Base-by-base conservation (phyloP, 2,329 filamentous ascomycete species). In the Penicillium sp. region DNA sequence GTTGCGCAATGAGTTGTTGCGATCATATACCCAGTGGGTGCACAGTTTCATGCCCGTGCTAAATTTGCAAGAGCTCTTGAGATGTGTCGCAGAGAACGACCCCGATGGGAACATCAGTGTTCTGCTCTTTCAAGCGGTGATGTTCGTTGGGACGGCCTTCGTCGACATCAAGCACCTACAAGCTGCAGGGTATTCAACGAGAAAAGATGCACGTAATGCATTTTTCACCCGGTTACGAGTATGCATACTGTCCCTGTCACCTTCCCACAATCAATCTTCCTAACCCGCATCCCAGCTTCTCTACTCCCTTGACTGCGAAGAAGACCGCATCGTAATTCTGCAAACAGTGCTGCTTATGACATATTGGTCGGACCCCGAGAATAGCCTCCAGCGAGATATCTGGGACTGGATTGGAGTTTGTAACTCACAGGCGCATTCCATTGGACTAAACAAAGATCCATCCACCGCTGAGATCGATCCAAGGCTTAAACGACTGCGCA, bases 381-480 rank as follows among this genome's bases (percentile, higher is more conserved):
- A 95, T 71, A 90, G 94, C 42, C 67, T 69, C 67, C 89, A 94
- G 69, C 94, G 95, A 73, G 92, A 96, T 71, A 95, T 90, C 45
- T 94, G 91, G 88, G 90, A 95, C 68, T 95, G 90, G 91, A 94
- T 95, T 85, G 91, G 91, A 15, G 89, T 95, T 22, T 91, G 90
- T 40, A 92, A 93, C 53, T 94, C 90, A 4, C 80, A 94, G 46
- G 90, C 90, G 48, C 89, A 94, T 70, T 94, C 90, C 3, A 94
- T 95, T 60, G 90, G 91, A 3, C 80, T 96, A 9, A 90, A 96
- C 71, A 87, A 89, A 59, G 89, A 94, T 64, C 89, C 65, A 6
- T 47, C 61, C 12, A 29, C 57, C 9, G 51, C 90, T 40, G 85
- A 83, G 64, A 88, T 94, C 79, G 81, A 88, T 18, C 74, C 75